Conservation (phyloP, 1,284 basidiomycete species). For the Macrocystidia cucumis region DNA sequence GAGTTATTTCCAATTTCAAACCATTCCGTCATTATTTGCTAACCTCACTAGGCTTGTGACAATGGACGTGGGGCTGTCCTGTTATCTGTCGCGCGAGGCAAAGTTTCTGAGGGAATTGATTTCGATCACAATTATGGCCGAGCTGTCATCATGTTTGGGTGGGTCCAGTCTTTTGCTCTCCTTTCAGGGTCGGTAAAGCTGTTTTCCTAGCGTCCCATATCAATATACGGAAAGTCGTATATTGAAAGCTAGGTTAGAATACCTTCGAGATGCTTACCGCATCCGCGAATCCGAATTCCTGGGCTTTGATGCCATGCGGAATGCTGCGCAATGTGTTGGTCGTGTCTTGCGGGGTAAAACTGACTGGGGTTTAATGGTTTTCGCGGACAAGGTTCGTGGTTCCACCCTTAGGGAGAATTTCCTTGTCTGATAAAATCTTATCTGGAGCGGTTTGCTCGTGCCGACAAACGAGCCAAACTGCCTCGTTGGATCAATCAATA, state of each 20-base stretch:
- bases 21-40: conserved; percentile 5
- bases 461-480: conserved; percentile 95
- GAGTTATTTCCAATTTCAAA: conserved; percentile 16
- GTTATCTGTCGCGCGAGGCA: conserved; percentile 95
- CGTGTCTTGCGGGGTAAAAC: conserved; percentile 97
- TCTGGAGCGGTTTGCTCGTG: conserved; percentile 88
- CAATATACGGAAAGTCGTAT: conserved; percentile 99
- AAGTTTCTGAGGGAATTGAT: conserved; percentile 99
- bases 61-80: conserved; percentile 97
- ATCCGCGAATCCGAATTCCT: conserved; percentile 98
- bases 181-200: conserved; percentile 7
- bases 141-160: conserved; percentile 99
- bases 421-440: conserved; percentile 1
- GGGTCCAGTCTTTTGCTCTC: conserved; percentile 16
- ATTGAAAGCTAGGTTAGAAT: conserved; percentile 94
- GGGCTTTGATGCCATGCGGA: conserved; percentile 99
- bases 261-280: conserved; percentile 95
- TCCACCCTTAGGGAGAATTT: not conserved
- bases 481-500: conserved; percentile 99
- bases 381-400: conserved; percentile 88
- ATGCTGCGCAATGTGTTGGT: conserved; percentile 98
- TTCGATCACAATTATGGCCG: conserved; percentile 99
- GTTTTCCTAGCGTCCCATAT: conserved; percentile 74
- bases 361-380: conserved; percentile 99
- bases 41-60: conserved; percentile 77